Evolutionary conservation across 2,329 filamentous ascomycete genomes (phyloP).

Genomic region (Aureobasidium sp.): DNA sequence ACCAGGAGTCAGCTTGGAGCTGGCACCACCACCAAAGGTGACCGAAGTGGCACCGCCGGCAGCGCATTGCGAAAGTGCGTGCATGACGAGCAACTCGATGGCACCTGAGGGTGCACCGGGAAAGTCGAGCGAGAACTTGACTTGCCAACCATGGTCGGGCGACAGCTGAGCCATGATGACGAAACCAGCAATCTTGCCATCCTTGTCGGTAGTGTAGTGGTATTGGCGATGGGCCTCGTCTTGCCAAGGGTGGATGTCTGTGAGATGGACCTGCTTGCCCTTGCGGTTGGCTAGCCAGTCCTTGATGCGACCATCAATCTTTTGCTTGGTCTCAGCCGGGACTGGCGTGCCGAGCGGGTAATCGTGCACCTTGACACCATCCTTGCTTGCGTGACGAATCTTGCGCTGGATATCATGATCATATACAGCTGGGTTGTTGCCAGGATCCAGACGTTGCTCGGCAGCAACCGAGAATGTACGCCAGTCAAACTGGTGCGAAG

Average conservation of each 20-base stretch:
- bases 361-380: conserved; percentile 74
- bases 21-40: conserved; percentile 82
- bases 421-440: conserved; percentile 57
- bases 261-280: conserved; percentile 81
- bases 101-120: conserved; percentile 76
- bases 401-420: conserved; percentile 64
- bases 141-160: conserved; percentile 78
- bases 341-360: conserved; percentile 56
- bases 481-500: conserved; percentile 67
- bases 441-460: conserved; percentile 76
- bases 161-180: conserved; percentile 77
- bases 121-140: conserved; percentile 95
- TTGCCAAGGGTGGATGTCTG: conserved; percentile 82
- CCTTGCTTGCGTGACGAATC: conserved; percentile 69
- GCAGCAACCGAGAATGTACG: conserved; percentile 80
- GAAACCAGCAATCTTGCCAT: conserved; percentile 65
- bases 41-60: conserved; percentile 55
- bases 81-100: conserved; percentile 74
- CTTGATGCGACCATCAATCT: conserved; percentile 63
- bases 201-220: conserved; percentile 66
- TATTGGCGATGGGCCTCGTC: conserved; percentile 78
- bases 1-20: conserved; percentile 63
- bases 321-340: conserved; percentile 57
- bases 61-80: conserved; percentile 56
- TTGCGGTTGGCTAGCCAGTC: conserved; percentile 76